Evolutionary conservation across 129 eudicot species (phyloP), one percentile per base, ranked within the genome.

Genomic region (Pulicaria dysenterica): DNA sequence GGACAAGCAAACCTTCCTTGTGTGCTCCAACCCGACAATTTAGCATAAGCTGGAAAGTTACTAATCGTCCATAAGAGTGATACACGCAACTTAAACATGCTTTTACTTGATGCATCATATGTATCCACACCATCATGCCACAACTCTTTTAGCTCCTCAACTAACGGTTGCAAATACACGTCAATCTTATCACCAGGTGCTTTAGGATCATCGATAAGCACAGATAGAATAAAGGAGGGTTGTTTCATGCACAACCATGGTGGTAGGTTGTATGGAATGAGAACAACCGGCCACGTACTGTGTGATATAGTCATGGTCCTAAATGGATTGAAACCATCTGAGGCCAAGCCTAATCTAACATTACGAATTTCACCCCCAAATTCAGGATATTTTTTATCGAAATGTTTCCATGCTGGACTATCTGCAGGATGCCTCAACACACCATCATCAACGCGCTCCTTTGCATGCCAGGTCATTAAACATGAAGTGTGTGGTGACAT

Each of bases 251-350:
- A 56, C 50, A 80, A 36, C 80, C 84, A 73, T 8, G 58, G 80
- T 6, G 75, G 70, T 50, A 80, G 37, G 45, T 70, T 78, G 46
- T 69, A 70, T 4, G 60, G 74, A 7, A 70, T 46, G n/a, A 74
- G 16, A 4, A 80, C 47, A 1, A 75, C 69, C 0, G 77, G 80
- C 81, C 84, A 80, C 5, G 63, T 80, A 34, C 84, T 80, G 34
- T 74, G 68, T 24, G 80, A 17, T 15, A 51, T 60, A 31, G 41
- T 51, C 31, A 51, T 51, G 57, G 31, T 51, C 31, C 31, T 14
- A 7, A 51, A 51, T 12, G 24, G 57, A 13, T 51, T 14, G 4
- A 51, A 51, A 5, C 57, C 24, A 14, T 51, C 57, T 0, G 31
- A 24, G 31, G 31, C 31, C 31, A 24, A 24, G 31, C 31, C 31